Evolutionary conservation across 176 grass and related monocot species (phyloP).

Genomic region (Musa itinerans): DNA sequence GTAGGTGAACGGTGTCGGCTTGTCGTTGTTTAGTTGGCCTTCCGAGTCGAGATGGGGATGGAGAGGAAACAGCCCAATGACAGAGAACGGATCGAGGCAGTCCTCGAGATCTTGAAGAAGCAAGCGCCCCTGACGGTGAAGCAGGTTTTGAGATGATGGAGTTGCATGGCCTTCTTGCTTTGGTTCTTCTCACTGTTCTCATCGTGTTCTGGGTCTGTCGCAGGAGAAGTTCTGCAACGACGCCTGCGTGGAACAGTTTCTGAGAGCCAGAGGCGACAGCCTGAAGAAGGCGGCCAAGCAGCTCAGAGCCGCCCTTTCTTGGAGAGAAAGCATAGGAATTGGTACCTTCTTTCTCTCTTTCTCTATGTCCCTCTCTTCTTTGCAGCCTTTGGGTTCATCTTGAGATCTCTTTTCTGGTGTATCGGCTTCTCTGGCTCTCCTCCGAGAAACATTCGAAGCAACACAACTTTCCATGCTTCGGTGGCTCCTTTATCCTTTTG

Average conservation of each 20-base stretch:
- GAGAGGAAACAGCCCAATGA: conserved; percentile 63
- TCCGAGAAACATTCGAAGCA: background rate
- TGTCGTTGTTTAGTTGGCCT: background rate
- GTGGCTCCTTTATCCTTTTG: background rate
- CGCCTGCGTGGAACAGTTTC: conserved; percentile 66
- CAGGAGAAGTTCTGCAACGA: conserved; percentile 97
- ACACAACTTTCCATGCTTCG: conserved; percentile 14
- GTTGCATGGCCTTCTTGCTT: background rate
- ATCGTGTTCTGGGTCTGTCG: background rate
- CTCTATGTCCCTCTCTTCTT: background rate
- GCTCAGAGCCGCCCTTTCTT: conserved; percentile 69
- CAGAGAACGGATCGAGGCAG: conserved; percentile 64
- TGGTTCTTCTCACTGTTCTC: background rate
- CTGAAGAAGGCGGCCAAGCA: conserved; percentile 94
- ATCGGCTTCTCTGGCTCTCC: background rate
- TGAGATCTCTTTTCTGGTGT: background rate
- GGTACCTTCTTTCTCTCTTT: conserved; percentile 35
- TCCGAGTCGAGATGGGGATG: conserved; percentile 35
- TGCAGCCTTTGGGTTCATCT: background rate
- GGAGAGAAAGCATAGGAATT: conserved; percentile 76
- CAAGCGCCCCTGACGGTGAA: conserved; percentile 73
- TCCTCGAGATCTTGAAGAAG: conserved; percentile 71
- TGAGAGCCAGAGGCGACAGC: conserved; percentile 52
- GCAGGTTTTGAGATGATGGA: conserved; percentile 34
- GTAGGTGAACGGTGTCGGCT: background rate